Conservation (phyloP, 768 basidiomycete genomes). For the Lyophyllum semitale region DNA sequence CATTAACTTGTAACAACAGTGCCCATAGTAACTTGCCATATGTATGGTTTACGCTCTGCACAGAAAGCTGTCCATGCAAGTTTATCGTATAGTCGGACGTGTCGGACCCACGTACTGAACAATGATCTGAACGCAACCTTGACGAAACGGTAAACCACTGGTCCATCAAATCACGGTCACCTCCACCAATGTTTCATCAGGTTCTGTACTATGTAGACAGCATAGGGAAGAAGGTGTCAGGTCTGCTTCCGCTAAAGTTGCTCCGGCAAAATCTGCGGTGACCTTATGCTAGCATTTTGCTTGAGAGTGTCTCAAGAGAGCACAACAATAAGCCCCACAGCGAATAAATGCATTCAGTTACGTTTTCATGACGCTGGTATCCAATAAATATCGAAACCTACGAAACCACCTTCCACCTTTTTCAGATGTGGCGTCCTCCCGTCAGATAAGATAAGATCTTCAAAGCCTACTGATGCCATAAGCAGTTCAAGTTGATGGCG, state of each 20-base stretch:
- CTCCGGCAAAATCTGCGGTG: too few relatives aligned
- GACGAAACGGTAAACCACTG: too few relatives aligned
- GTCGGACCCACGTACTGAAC: not conserved
- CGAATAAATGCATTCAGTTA: too few relatives aligned
- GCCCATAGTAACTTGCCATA: constrained; percentile 1
- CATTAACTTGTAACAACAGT: constrained; percentile 15
- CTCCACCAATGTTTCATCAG: not conserved
- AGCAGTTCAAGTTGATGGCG: not conserved
- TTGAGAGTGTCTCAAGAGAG: too few relatives aligned
- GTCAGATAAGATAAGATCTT: not conserved
- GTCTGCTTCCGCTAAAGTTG: too few relatives aligned
- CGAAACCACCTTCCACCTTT: too few relatives aligned
- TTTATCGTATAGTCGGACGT: not conserved
- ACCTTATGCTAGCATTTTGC: too few relatives aligned
- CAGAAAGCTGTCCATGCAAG: not conserved
- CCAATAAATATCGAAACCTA: too few relatives aligned
- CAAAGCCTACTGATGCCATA: not conserved
- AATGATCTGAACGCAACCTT: not conserved
- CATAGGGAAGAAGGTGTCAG: not conserved
- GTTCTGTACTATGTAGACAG: not conserved
- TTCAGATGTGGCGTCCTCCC: not conserved
- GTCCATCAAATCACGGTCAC: constrained; percentile 1
- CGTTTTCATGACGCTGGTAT: too few relatives aligned
- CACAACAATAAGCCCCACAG: too few relatives aligned
- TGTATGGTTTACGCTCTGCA: not conserved